phyloP scores from a whole-genome alignment of 2,329 filamentous ascomycete genomes.

The Helminthosporium solani region DNA sequence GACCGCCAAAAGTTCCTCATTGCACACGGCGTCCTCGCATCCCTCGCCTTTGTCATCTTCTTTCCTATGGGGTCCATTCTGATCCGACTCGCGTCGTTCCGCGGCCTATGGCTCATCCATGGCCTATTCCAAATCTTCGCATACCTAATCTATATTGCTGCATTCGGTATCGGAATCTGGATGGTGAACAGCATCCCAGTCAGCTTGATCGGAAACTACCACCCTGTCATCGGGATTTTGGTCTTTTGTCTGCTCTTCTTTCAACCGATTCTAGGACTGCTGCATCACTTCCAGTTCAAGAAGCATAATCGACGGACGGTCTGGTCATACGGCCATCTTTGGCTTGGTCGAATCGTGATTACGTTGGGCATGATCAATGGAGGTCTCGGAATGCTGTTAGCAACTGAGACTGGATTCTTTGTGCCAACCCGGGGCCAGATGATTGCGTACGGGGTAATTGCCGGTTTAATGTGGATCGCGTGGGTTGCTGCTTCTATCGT shows the following conservation, averaged over 20 bases:
- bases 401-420: conserved; percentile 30
- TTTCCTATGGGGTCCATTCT: conserved; percentile 49
- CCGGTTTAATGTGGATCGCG: conserved; percentile 37
- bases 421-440: conserved; percentile 28
- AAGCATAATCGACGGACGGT: conserved; percentile 47
- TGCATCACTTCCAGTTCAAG: conserved; percentile 55
- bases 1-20: conserved; percentile 28
- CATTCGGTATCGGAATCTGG: conserved; percentile 54
- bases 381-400: conserved; percentile 49
- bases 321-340: conserved; percentile 54
- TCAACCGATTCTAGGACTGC: conserved; percentile 53
- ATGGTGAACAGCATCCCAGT: conserved; percentile 43
- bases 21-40: conserved; percentile 47
- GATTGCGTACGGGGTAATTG: conserved; percentile 37
- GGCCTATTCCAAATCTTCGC: conserved; percentile 51
- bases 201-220: conserved; percentile 41
- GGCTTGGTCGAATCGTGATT: conserved; percentile 55
- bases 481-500: conserved; percentile 31
- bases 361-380: conserved; percentile 57
- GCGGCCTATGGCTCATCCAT: conserved; percentile 46
- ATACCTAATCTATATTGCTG: conserved; percentile 50
- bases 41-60: conserved; percentile 47
- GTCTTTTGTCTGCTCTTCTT: conserved; percentile 54
- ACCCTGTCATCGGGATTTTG: conserved; percentile 56
- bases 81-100: conserved; percentile 45